Conservation (phyloP, 305 asterid species). For the Fraxinus paxiana region DNA sequence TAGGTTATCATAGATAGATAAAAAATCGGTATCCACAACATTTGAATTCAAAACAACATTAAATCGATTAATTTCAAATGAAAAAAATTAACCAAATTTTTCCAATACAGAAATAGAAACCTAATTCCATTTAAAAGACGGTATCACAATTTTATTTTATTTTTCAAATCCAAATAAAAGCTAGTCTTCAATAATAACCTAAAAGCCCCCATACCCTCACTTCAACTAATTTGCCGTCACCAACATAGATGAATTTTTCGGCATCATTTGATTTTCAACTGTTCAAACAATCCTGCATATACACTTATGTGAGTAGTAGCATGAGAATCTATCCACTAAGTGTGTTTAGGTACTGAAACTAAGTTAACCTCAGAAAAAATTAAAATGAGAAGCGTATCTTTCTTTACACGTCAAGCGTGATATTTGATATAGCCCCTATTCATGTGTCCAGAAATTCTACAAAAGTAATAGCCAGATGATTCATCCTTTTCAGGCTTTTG, state of each 20-base stretch:
- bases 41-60: too few relatives aligned
- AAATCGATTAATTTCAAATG: too few relatives aligned
- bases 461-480: neutral
- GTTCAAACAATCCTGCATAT: too few relatives aligned
- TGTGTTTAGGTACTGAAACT: too few relatives aligned
- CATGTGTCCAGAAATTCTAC: neutral
- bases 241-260: too few relatives aligned
- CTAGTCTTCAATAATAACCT: neutral
- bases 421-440: neutral
- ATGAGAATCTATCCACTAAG: too few relatives aligned
- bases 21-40: neutral
- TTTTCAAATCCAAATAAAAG: neutral
- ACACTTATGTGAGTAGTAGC: too few relatives aligned
- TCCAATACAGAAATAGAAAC: neutral
- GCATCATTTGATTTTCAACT: too few relatives aligned
- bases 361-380: neutral
- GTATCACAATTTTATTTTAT: neutral
- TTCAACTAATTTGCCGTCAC: too few relatives aligned
- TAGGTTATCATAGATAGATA: neutral
- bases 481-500: neutral
- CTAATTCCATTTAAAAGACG: neutral
- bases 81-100: neutral
- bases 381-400: neutral
- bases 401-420: neutral
- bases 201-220: too few relatives aligned